A percentile compares a stretch with the other conserved stretches of the same genome.
phyloP scores from a whole-genome alignment of 2,329 filamentous ascomycete genomes.

The Colletotrichum falcatum region DNA sequence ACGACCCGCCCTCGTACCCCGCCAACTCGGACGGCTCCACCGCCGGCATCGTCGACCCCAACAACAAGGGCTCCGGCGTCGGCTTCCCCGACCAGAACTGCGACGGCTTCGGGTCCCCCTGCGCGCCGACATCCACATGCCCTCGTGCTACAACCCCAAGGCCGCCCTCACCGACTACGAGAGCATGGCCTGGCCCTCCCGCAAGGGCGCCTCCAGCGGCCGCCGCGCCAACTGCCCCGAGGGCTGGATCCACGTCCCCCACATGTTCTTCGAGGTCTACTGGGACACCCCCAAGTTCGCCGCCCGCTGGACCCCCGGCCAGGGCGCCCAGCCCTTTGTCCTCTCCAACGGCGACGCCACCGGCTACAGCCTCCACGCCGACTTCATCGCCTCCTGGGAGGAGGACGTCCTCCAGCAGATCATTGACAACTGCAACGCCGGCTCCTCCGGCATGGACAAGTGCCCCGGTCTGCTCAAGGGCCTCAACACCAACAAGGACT shows the following conservation, averaged over 20 bases:
- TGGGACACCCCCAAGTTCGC: conserved; percentile 68
- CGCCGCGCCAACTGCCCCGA: conserved; percentile 66
- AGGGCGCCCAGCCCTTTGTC: conserved; percentile 73
- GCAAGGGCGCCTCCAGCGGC: conserved; percentile 53
- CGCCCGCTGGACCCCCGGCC: conserved; percentile 65
- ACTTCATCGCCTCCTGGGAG: conserved; percentile 82
- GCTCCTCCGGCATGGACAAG: conserved; percentile 69
- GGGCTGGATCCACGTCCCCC: conserved; percentile 66
- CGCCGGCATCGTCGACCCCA: conserved; percentile 66
- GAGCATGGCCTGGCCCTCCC: conserved; percentile 73
- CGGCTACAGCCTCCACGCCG: conserved; percentile 77
- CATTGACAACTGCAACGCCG: conserved; percentile 74
- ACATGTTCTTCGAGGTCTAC: conserved; percentile 71
- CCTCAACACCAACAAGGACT: conserved; percentile 61
- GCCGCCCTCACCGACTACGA: conserved; percentile 69
- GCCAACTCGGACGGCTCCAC: conserved; percentile 64
- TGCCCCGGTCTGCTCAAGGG: conserved; percentile 70
- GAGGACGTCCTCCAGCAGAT: conserved; percentile 72
- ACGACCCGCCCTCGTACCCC: conserved; percentile 65
- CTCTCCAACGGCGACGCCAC: conserved; percentile 77
- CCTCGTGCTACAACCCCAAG: conserved; percentile 78
- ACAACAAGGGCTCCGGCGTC: conserved; percentile 66
- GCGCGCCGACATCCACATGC: conserved; percentile 77
- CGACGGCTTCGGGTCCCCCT: conserved; percentile 70
- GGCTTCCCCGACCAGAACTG: conserved; percentile 80